phyloP scores from a whole-genome alignment of 2,329 filamentous ascomycete species.

The Penicillium sp. region DNA sequence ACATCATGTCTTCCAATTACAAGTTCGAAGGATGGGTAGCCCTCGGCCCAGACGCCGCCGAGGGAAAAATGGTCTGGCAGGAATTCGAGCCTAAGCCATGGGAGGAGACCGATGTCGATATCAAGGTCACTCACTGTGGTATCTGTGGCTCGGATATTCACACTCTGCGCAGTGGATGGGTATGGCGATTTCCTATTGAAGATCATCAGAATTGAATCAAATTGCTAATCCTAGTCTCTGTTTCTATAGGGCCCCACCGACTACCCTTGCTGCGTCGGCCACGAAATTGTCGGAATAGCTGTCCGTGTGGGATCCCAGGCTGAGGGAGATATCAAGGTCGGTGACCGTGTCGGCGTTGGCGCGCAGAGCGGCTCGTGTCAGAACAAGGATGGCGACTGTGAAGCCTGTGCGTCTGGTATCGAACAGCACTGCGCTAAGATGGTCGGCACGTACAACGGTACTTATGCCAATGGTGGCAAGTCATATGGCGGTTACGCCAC shows the following conservation, averaged over 20 bases:
- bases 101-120: constrained; percentile 64
- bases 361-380: constrained; percentile 58
- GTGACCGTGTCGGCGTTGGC: constrained; percentile 53
- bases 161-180: constrained; percentile 51
- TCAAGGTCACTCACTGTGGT: constrained; percentile 62
- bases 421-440: constrained; percentile 34
- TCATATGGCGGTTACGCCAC: constrained; percentile 66
- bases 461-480: constrained; percentile 52
- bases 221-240: neutral
- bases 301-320: constrained; percentile 54
- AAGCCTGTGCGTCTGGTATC: constrained; percentile 48
- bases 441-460: constrained; percentile 32
- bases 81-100: constrained; percentile 62
- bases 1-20: constrained; percentile 37
- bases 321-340: constrained; percentile 31
- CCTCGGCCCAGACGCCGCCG: constrained; percentile 46
- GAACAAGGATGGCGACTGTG: constrained; percentile 46
- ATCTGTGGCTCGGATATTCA: constrained; percentile 64
- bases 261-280: constrained; percentile 56
- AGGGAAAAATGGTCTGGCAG: constrained; percentile 56
- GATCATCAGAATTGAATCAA: neutral
- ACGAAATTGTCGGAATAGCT: constrained; percentile 62
- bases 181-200: constrained; percentile 10
- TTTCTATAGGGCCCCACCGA: constrained; percentile 27
- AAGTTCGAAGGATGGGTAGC: constrained; percentile 59